Percentiles rank a stretch among this genome's conserved stretches.
Evolutionary conservation across 208 protist species (phyloP).

Genomic region (Trypanosoma lewisi): DNA sequence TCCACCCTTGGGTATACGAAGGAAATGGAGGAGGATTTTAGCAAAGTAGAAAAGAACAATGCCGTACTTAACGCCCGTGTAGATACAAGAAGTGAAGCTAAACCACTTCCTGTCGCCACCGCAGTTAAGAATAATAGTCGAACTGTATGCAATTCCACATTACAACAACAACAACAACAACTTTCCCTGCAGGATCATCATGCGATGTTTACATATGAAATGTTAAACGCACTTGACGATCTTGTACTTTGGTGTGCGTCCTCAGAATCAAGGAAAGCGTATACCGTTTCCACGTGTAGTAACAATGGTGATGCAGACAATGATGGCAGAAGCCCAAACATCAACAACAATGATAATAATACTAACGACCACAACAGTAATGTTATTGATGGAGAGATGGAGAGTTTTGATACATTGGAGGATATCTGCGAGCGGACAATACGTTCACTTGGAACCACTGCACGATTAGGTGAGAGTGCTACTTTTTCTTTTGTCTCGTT

Average conservation of each 20-base stretch:
- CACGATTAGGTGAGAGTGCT: not conserved
- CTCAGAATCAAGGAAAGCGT: not conserved
- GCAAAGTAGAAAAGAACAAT: not conserved
- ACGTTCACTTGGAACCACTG: not conserved
- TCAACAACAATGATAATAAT: not conserved
- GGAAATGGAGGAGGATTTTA: conserved; percentile 3
- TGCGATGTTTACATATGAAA: conserved; percentile 10
- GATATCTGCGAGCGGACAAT: not conserved
- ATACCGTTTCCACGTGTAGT: too few relatives aligned
- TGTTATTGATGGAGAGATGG: not conserved
- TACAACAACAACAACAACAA: not conserved
- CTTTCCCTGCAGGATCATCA: conserved; percentile 7
- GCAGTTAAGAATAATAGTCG: too few relatives aligned
- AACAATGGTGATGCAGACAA: too few relatives aligned
- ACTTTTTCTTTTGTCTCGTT: not conserved
- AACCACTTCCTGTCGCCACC: not conserved
- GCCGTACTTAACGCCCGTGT: not conserved
- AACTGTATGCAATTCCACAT: too few relatives aligned
- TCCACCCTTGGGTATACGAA: conserved; percentile 40
- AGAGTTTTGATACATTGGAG: not conserved
- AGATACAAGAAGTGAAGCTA: not conserved
- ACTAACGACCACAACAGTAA: not conserved
- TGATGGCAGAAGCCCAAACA: not conserved
- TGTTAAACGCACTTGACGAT: conserved; percentile 18
- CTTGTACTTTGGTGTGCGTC: conserved; percentile 1